phyloP scores from a whole-genome alignment of 108 stramenopile species.

The Thalassiosira profunda region DNA sequence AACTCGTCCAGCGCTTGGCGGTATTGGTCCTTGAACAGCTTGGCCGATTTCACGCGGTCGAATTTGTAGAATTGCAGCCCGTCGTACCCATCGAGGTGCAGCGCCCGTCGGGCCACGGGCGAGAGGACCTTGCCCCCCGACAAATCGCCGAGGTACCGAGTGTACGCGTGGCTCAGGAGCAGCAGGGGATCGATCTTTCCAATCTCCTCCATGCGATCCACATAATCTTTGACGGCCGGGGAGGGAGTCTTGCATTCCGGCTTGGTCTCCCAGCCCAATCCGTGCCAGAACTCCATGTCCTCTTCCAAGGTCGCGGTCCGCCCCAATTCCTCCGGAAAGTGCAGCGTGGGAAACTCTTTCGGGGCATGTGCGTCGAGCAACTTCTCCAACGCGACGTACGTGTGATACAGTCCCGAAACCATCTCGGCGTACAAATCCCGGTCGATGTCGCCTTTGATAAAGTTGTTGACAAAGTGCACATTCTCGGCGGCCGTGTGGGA shows the following conservation, averaged over 20 bases:
- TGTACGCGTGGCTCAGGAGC: slow-evolving; percentile 90
- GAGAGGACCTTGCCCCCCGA: slow-evolving; percentile 84
- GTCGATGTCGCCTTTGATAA: slow-evolving; percentile 84
- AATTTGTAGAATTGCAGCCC: slow-evolving; percentile 89
- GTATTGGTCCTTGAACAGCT: slow-evolving; percentile 90
- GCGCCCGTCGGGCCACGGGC: slow-evolving; percentile 72
- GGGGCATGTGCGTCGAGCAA: slow-evolving; percentile 69
- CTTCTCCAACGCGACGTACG: slow-evolving; percentile 75
- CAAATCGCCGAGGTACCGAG: slow-evolving; percentile 92
- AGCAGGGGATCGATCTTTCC: slow-evolving; percentile 64
- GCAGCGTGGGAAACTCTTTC: slow-evolving; percentile 58
- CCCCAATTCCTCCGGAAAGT: slow-evolving; percentile 78
- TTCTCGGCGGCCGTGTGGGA: slow-evolving; percentile 90
- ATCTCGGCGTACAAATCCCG: slow-evolving; percentile 68
- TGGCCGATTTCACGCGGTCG: slow-evolving; percentile 59
- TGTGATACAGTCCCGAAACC: slow-evolving; percentile 67
- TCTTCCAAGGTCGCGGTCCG: slow-evolving; percentile 61
- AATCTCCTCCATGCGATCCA: slow-evolving; percentile 67
- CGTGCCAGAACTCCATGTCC: slow-evolving; percentile 87
- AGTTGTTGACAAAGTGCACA: slow-evolving; percentile 91
- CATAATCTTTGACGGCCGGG: slow-evolving; percentile 80
- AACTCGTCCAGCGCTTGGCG: slow-evolving; percentile 73
- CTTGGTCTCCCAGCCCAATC: slow-evolving; percentile 24
- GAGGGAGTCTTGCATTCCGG: slow-evolving; percentile 43
- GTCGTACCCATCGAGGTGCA: slow-evolving; percentile 53